Evolutionary conservation across 2,329 filamentous ascomycete genomes (phyloP), one percentile per base, ranked within the genome.

Genomic region (Orbilia ellipsospora): DNA sequence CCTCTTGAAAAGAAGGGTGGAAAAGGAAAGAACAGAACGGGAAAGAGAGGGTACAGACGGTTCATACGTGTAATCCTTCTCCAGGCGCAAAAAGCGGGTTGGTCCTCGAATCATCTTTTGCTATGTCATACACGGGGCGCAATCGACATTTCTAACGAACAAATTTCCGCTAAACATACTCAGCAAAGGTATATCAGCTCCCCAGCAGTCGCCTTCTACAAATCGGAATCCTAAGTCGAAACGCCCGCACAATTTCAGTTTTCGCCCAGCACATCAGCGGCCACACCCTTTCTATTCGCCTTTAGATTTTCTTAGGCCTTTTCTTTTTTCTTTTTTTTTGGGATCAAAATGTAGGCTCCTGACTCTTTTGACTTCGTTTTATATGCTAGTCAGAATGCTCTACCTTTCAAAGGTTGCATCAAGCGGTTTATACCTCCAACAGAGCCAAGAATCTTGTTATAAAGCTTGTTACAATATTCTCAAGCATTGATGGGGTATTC

Each of bases 291-390:
- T 45, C 61, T 62, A 55, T 54, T 62, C 69, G 48, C 55, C 69
- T 62, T 28, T 59, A 15, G 23, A 52, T 52, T 59, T n/a, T 67
- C 20, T 59, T 60, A 45, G 57, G 28, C 63, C 15, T 59, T 45
- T 68, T 67, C 28, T 63, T 45, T 68, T 67, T 31, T 63, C n/a
- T n/a, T n/a, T n/a, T n/a, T n/a, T n/a, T n/a, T n/a, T n/a, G n/a
- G n/a, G n/a, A 54, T 52, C 72, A 75, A 75, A 69, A 75, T 75
- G 72, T 75, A 68, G 64, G 72, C 65, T 69, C 40, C 63, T 20
- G 63, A 63, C 26, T 59, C 48, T 44, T 52, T 59, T 42, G 52
- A 31, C 45, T 59, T 26, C 15, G 52, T n/a, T 57, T 48, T 26
- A 59, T 18, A 15, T 36, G 45, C 28, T 28, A 23, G 52, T 40